Percentiles rank a stretch among this genome's conserved stretches.
Evolutionary conservation across 2,329 filamentous ascomycete species (phyloP).

Genomic region (Helminthosporium solani): DNA sequence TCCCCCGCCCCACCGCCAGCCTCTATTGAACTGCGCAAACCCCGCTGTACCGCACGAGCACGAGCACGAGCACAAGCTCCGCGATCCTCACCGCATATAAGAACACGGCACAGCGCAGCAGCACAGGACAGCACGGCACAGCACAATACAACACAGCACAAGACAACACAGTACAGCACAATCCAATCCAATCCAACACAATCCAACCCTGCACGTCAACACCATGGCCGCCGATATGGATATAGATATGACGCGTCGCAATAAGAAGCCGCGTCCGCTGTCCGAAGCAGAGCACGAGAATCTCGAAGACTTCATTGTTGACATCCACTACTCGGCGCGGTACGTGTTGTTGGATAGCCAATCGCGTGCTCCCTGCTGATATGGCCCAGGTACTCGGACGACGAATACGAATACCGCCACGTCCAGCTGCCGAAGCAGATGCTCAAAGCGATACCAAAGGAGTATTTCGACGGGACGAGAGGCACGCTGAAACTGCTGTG

Average conservation of each 20-base stretch:
- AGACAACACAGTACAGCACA: no score
- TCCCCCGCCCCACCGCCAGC: not conserved
- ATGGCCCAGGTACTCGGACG: conserved; percentile 79
- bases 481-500: conserved; percentile 94
- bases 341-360: conserved; percentile 48
- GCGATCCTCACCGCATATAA: no score
- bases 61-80: not conserved
- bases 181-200: conserved; percentile 2
- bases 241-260: conserved; percentile 82
- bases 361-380: conserved; percentile 18
- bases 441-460: conserved; percentile 94
- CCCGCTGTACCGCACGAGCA: conserved; percentile 3
- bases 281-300: conserved; percentile 78
- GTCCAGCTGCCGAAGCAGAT: conserved; percentile 97
- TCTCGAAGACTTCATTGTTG: conserved; percentile 87
- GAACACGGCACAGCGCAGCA: no score
- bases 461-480: conserved; percentile 85
- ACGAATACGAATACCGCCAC: conserved; percentile 93
- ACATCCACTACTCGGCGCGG: conserved; percentile 94
- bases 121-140: no score
- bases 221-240: conserved; percentile 49
- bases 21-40: not conserved
- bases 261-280: conserved; percentile 78
- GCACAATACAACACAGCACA: not conserved
- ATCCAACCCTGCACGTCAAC: not conserved